Base-by-base conservation (phyloP, 1,284 basidiomycete genomes). In the Cutaneotrichosporon cutaneum region DNA sequence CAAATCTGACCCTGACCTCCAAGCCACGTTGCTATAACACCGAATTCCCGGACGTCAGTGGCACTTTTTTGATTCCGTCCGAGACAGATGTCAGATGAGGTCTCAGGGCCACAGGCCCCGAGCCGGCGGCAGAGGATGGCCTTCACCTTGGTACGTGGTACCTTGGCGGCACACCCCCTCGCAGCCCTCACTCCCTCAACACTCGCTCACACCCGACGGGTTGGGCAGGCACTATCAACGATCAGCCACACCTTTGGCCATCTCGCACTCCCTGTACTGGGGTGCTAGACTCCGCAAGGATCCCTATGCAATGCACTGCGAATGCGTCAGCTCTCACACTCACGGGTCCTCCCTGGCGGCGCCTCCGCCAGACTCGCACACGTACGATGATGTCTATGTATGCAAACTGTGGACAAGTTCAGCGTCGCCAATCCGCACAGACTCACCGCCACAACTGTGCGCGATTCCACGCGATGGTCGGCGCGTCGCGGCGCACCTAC, bases 251-350 rank as follows among this genome's bases (percentile, higher is more conserved):
- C 51, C n/a, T 24, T 30, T 30, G 11, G 13, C 36, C 33, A 13
- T 39, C 22, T 10, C 36, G 33, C 36, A 8, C 54, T 18, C 24
- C 14, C 53, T 14, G 1, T 11, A 48, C 36, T 13, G 36, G 36
- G 36, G 16, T n/a, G 39, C 39, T 18, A 18, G 39, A 4, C 39
- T 42, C 39, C 22, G 21, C 22, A 9, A 21, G 24, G 35, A 42
- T 22, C 14, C 30, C 61, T 50, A 67, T 67, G 65, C 65, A 67
- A 67, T 67, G 65, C 65, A 64, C 63, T 42, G 59, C 58, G 64
- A 56, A 47, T 32, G 5, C 22, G 65, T 63, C 51, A 63, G 65
- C 51, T 35, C 14, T 27, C 21, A 21, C 27, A 51, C 48, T 51
- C 32, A 51, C 48, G 18, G 24, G 11, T 26, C n/a, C 14, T 48